These are phyloP conservation scores for Posidonia australis DNA, from an alignment of 106 monocot genomes.

Conservation along the genomic window DNA sequence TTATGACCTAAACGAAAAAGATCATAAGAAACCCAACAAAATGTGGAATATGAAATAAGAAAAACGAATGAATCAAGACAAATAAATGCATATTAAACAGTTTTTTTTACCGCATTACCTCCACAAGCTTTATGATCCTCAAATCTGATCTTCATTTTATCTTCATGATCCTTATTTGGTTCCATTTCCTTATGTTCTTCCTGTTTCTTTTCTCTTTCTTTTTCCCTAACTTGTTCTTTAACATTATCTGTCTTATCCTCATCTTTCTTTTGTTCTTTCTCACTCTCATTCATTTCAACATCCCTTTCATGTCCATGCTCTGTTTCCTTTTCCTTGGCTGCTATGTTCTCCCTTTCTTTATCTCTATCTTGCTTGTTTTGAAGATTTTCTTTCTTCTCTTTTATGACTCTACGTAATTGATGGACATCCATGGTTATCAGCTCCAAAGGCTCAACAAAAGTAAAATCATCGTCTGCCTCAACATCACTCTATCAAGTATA, in stretches of 20 bases:
- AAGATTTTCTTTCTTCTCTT: slow-evolving; percentile 59
- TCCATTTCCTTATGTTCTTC: slow-evolving; percentile 39
- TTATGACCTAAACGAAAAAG: too few species aligned
- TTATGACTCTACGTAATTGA: slow-evolving; percentile 66
- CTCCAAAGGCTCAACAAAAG: slow-evolving; percentile 86
- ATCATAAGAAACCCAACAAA: too few species aligned
- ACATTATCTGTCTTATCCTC: slow-evolving; percentile 32
- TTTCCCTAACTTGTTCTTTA: slow-evolving; percentile 48
- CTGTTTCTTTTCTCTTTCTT: slow-evolving; percentile 49
- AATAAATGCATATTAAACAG: neutral
- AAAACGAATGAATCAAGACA: neutral
- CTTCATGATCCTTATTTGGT: slow-evolving; percentile 33
- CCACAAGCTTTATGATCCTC: slow-evolving; percentile 42
- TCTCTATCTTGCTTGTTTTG: slow-evolving; percentile 30
- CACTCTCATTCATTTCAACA: slow-evolving; percentile 48
- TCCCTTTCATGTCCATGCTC: slow-evolving; percentile 29
- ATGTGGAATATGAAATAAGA: too few species aligned
- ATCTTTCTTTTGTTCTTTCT: slow-evolving; percentile 35
- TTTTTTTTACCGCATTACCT: slow-evolving; percentile 22
- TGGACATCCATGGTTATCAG: slow-evolving; percentile 81
- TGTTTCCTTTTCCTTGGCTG: slow-evolving; percentile 3
- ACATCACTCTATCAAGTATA: slow-evolving; percentile 36
- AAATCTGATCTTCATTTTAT: slow-evolving; percentile 27
- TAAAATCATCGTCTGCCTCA: slow-evolving; percentile 59
- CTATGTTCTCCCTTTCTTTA: slow-evolving; percentile 26